phyloP scores from a whole-genome alignment of 495 filamentous ascomycete genomes.

The Neurospora sp. region DNA sequence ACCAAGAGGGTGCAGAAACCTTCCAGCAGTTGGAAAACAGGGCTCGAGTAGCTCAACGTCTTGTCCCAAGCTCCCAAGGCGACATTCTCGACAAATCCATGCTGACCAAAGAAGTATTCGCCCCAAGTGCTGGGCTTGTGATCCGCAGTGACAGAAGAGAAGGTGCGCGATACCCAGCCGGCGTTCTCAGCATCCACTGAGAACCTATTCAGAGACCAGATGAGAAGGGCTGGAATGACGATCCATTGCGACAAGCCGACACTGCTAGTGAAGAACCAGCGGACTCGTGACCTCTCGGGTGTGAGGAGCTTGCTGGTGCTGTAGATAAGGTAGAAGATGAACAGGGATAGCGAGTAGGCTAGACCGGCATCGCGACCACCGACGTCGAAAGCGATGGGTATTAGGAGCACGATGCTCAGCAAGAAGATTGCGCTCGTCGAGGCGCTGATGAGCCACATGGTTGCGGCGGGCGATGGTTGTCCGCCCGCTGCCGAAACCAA shows the following conservation, averaged over 20 bases:
- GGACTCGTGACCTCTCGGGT: constrained; percentile 66
- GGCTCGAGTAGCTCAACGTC: constrained; percentile 83
- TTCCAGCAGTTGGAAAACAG: constrained; percentile 86
- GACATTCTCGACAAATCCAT: constrained; percentile 64
- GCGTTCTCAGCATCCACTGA: constrained; percentile 70
- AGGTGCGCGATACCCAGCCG: constrained; percentile 73
- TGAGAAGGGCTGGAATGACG: constrained; percentile 68
- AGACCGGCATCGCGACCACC: constrained; percentile 89
- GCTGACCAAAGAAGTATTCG: constrained; percentile 77
- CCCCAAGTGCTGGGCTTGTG: constrained; percentile 53
- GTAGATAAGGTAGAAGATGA: constrained; percentile 82
- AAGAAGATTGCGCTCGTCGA: constrained; percentile 72
- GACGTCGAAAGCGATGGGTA: constrained; percentile 94
- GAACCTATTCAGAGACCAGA: constrained; percentile 91
- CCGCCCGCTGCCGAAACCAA: background rate
- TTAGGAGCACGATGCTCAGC: constrained; percentile 77
- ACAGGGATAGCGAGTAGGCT: constrained; percentile 79
- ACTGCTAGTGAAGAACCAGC: constrained; percentile 53
- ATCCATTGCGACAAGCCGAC: constrained; percentile 75
- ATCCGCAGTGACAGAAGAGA: constrained; percentile 46
- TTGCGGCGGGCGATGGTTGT: constrained; percentile 22
- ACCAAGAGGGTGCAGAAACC: constrained; percentile 95
- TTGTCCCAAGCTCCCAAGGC: constrained; percentile 86
- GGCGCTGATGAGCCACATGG: constrained; percentile 60
- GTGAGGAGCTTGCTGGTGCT: constrained; percentile 71